Evolutionary conservation across 2,329 filamentous ascomycete genomes (phyloP), one percentile per base, ranked within the genome.

Genomic region (Xylariaceae sp.): DNA sequence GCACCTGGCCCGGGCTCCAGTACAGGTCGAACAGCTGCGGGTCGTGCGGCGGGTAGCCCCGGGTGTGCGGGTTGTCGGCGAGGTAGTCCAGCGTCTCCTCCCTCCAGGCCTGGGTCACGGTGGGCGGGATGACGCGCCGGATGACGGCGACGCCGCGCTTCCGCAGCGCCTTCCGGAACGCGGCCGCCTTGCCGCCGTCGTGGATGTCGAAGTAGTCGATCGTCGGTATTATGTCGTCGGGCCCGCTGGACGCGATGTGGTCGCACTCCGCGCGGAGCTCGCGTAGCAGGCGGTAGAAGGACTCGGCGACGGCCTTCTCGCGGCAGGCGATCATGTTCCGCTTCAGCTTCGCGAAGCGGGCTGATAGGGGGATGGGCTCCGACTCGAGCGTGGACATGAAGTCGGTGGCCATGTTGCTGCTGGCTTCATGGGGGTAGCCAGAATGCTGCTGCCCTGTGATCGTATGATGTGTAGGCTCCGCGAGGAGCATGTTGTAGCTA

Each of bases 1-100:
- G 79, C 32, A 88, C 75, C 67, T 92, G 88, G 1, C 85, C 76
- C 1, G 79, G 77, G 0, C 85, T 86, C 88, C 87, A 91, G 71
- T 91, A 91, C 2, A 91, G 73, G 66, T 91, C 88, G 64, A 83
- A 89, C 2, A 91, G 86, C 35, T 87, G 83, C 0, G 86, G 87
- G 29, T 84, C 79, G 36, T 85, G 75, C 0, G 77, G 66, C 0
- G 87, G 88, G 58, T 88, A 89, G 73, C 78, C 77, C 71, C 74
- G 78, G 1, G 81, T 83, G 4, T 72, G 73, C 0, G 82, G 80
- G 65, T 91, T 91, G 41, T 78, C 78, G 6, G 72, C 72, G 3
- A 89, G 80, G 62, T 92, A 91, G 3, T 82, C 80, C 53, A 83
- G 78, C 4, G 86, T 74, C 60, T 86, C 79, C n/a, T 78, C 76